A percentile compares a stretch with the other conserved stretches of the same genome.
phyloP scores from a whole-genome alignment of 1,284 basidiomycete species.

The Rhodotorula sp. region DNA sequence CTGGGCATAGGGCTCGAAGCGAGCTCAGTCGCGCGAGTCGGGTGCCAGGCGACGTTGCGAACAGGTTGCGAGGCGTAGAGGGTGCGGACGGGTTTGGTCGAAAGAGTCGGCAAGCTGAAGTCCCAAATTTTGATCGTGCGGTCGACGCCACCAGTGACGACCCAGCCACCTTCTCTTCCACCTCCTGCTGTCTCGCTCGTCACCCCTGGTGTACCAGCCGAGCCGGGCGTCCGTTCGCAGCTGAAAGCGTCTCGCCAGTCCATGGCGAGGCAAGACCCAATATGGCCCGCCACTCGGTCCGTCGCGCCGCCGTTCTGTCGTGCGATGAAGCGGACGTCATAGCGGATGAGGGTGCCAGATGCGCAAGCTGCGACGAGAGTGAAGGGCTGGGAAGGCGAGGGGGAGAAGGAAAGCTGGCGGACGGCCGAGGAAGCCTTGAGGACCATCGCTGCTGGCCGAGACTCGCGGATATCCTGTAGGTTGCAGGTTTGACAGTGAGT shows the following conservation, averaged over 20 bases:
- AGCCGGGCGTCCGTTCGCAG: constrained; percentile 12
- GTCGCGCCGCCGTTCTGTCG: constrained; percentile 30
- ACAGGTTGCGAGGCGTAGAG: constrained; percentile 35
- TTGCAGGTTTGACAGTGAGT: too few species aligned
- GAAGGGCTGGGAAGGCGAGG: constrained; percentile 36
- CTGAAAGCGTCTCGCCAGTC: constrained; percentile 38
- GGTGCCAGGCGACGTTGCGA: constrained; percentile 36
- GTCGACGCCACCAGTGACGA: constrained; percentile 39
- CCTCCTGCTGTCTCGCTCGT: constrained; percentile 28
- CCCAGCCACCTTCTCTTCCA: constrained; percentile 38
- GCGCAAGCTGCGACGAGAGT: constrained; percentile 38
- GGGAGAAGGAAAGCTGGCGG: constrained; percentile 38
- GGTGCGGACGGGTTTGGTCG: constrained; percentile 35
- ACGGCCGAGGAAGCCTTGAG: constrained; percentile 40
- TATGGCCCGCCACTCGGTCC: constrained; percentile 37
- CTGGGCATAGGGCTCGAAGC: constrained; percentile 31
- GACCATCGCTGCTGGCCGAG: constrained; percentile 18
- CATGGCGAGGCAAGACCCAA: constrained; percentile 36
- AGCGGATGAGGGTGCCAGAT: constrained; percentile 40
- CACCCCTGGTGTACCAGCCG: background rate
- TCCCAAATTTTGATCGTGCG: constrained; percentile 42
- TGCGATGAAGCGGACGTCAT: constrained; percentile 36
- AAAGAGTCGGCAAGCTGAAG: constrained; percentile 30
- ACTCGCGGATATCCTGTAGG: constrained; percentile 35
- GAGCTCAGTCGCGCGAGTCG: constrained; percentile 30